phyloP scores from a whole-genome alignment of 306 rosid genomes.

The Trifolium subterraneum region DNA sequence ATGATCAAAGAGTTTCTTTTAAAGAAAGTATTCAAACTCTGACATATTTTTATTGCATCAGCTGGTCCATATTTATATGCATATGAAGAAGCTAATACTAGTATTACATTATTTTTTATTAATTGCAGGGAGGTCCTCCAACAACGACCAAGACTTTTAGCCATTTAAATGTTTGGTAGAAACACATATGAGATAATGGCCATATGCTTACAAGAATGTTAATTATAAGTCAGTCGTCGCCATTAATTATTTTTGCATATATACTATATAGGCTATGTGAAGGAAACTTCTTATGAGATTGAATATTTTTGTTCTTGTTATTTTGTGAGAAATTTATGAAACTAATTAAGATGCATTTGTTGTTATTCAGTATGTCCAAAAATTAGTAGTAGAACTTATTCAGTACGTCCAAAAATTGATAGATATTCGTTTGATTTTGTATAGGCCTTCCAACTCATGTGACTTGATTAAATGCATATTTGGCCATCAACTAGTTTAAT shows the following conservation, averaged over 20 bases:
- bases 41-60: neutral
- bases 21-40: neutral
- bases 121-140: neutral
- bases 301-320: no score
- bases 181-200: no score
- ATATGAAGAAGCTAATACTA: no score
- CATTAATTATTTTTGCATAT: neutral
- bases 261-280: neutral
- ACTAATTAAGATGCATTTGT: neutral
- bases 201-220: neutral
- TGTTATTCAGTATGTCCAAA: neutral
- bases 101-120: neutral
- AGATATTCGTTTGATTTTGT: no score
- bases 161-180: no score
- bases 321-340: neutral
- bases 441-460: no score
- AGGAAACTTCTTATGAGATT: neutral
- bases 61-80: constrained; percentile 32
- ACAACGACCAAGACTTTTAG: constrained; percentile 12
- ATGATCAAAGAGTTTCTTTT: neutral
- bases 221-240: neutral
- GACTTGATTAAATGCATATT: no score
- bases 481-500: no score
- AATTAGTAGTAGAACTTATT: no score
- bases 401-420: no score